These are phyloP conservation scores for Saturnispora kantuleensis DNA, from an alignment of 805 yeast species.

Conservation along the genomic window DNA sequence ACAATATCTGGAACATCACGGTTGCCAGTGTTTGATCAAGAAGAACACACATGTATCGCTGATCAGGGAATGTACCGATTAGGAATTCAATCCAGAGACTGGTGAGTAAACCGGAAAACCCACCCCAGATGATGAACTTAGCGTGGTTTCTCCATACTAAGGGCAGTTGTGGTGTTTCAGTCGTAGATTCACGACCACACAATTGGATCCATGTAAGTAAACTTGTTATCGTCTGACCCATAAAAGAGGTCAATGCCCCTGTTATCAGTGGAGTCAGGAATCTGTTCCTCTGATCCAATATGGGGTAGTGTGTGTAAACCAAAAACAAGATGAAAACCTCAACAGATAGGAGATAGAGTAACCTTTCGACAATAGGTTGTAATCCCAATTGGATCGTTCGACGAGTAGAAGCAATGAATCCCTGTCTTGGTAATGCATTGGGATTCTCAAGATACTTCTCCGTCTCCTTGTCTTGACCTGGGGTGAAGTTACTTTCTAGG, in stretches of 20 bases:
- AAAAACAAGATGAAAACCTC: slow-evolving; percentile 12
- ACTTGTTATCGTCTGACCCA: slow-evolving; percentile 11
- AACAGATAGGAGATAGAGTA: slow-evolving; percentile 7
- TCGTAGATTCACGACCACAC: background rate
- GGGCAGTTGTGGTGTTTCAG: background rate
- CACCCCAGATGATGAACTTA: slow-evolving; percentile 53
- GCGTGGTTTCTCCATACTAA: slow-evolving; percentile 17
- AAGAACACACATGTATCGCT: slow-evolving; percentile 31
- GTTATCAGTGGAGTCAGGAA: slow-evolving; percentile 13
- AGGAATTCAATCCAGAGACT: slow-evolving; percentile 44
- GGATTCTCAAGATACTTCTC: background rate
- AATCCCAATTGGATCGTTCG: background rate
- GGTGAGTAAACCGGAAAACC: slow-evolving; percentile 45
- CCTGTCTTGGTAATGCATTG: background rate
- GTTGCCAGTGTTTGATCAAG: slow-evolving; percentile 49
- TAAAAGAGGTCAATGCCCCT: slow-evolving; percentile 12
- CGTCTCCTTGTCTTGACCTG: background rate
- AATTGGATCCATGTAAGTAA: slow-evolving; percentile 5
- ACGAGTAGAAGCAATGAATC: background rate
- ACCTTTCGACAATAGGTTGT: slow-evolving; percentile 7
- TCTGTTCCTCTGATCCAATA: slow-evolving; percentile 9
- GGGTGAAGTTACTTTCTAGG: too few species aligned
- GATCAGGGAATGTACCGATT: slow-evolving; percentile 26
- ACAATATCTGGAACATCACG: slow-evolving; percentile 43
- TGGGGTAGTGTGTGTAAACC: slow-evolving; percentile 11